Percentiles rank a stretch among this genome's conserved stretches.
These are phyloP conservation scores for Mallotus nudiflorus DNA, from an alignment of 345 rosid species.

Conservation along the genomic window DNA sequence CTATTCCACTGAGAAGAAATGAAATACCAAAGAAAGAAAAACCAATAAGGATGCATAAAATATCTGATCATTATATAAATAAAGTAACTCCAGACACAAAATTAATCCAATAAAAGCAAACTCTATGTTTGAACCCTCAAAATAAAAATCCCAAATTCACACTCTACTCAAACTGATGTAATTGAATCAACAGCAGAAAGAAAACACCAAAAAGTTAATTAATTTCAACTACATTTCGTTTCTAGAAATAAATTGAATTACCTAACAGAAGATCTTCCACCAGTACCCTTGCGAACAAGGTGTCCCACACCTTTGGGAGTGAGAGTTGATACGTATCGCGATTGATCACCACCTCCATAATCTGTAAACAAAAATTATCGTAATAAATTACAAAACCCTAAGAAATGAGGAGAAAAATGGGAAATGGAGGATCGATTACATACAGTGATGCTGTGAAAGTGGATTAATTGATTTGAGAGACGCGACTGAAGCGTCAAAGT, in stretches of 20 bases:
- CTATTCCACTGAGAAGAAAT: constrained; percentile 65
- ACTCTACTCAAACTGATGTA: background rate
- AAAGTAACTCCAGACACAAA: background rate
- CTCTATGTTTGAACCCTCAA: background rate
- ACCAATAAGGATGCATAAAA: background rate
- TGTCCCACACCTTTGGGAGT: constrained; percentile 67
- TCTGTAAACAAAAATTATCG: constrained; percentile 30
- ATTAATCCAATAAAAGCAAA: too few species aligned
- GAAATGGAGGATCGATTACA: too few species aligned
- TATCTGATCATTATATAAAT: background rate
- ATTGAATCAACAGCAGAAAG: background rate
- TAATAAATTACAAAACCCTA: background rate
- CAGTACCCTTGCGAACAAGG: constrained; percentile 96
- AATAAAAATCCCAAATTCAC: background rate
- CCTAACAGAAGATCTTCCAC: constrained; percentile 99
- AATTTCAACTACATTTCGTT: background rate
- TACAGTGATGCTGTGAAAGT: constrained; percentile 50
- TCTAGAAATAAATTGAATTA: constrained; percentile 17
- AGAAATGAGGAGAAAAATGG: background rate
- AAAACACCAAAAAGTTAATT: background rate
- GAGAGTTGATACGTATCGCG: constrained; percentile 64
- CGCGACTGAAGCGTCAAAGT: constrained; percentile 43
- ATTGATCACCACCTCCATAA: constrained; percentile 51
- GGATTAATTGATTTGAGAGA: constrained; percentile 55
- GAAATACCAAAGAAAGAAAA: background rate